Evolutionary conservation across 2,329 filamentous ascomycete genomes (phyloP).

Genomic region (Penicillium digitatum): DNA sequence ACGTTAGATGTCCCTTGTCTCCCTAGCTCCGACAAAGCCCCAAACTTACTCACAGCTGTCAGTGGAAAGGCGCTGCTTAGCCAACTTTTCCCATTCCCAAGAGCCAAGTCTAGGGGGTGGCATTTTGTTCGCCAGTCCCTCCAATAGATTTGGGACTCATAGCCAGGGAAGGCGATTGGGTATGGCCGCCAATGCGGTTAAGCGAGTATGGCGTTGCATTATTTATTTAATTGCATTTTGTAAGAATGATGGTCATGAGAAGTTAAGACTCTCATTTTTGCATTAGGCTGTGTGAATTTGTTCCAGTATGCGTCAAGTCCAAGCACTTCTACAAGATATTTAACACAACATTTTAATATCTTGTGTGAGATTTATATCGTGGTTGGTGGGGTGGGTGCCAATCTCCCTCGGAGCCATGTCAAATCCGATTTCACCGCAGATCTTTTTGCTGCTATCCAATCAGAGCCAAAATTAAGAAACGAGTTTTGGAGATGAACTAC

Average conservation of each 20-base stretch:
- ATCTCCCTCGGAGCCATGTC: background rate
- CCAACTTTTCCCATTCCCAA: background rate
- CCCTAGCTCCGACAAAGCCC: background rate
- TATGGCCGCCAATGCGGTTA: background rate
- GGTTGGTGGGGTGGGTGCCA: too few relatives aligned
- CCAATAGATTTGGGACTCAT: background rate
- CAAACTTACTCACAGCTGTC: too few relatives aligned
- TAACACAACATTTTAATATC: too few relatives aligned
- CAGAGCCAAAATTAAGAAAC: background rate
- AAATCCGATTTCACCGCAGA: conserved; percentile 1
- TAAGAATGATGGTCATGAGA: background rate
- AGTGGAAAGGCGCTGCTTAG: background rate
- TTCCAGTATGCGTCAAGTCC: background rate
- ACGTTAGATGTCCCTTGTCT: background rate
- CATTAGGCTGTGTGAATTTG: background rate
- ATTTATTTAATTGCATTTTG: too few relatives aligned
- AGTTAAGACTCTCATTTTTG: background rate
- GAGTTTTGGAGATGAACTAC: conserved; percentile 4
- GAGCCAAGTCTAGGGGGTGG: background rate
- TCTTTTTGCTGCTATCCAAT: background rate
- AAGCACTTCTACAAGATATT: too few relatives aligned
- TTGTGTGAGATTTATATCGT: too few relatives aligned
- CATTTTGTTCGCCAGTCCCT: background rate
- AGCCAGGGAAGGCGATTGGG: background rate
- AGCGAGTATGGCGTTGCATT: too few relatives aligned